A percentile compares a stretch with the other conserved stretches of the same genome.
phyloP scores from a whole-genome alignment of 2,329 filamentous ascomycete genomes.

The Exophiala sp. region DNA sequence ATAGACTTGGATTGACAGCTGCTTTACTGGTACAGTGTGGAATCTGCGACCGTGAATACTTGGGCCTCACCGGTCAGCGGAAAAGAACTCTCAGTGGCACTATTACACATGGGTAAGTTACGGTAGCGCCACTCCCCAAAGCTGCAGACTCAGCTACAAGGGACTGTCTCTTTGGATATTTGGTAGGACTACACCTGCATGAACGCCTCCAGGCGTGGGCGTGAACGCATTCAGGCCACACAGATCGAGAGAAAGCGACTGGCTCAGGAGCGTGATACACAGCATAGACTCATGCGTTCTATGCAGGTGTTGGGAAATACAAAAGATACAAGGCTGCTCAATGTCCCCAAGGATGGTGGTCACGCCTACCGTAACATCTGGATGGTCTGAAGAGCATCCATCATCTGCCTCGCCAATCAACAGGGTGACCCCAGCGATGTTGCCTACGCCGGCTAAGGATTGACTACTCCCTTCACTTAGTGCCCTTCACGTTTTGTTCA shows the following conservation, averaged over 20 bases:
- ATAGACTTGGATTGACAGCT: slow-evolving; percentile 1
- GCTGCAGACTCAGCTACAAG: slow-evolving; percentile 11
- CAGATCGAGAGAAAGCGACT: background rate
- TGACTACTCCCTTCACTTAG: too few relatives aligned
- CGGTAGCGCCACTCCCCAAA: slow-evolving; percentile 20
- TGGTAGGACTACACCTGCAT: slow-evolving; percentile 17
- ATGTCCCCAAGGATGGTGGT: too few relatives aligned
- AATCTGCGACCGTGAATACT: slow-evolving; percentile 7
- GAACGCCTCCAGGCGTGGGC: slow-evolving; percentile 11
- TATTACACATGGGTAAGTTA: slow-evolving; percentile 8
- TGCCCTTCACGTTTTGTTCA: too few relatives aligned
- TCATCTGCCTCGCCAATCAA: too few relatives aligned
- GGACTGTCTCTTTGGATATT: background rate
- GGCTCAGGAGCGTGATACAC: background rate
- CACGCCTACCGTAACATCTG: too few relatives aligned
- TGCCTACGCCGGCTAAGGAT: background rate
- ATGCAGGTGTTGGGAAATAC: too few relatives aligned
- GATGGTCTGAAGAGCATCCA: too few relatives aligned
- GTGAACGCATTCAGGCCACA: slow-evolving; percentile 16
- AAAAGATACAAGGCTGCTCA: too few relatives aligned
- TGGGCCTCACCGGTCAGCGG: slow-evolving; percentile 23
- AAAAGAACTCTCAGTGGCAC: slow-evolving; percentile 4
- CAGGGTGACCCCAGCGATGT: too few relatives aligned
- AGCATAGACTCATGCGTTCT: too few relatives aligned
- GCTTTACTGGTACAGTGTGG: background rate